phyloP scores from a whole-genome alignment of 2,329 filamentous ascomycete species.

The Fusarium avenaceum region DNA sequence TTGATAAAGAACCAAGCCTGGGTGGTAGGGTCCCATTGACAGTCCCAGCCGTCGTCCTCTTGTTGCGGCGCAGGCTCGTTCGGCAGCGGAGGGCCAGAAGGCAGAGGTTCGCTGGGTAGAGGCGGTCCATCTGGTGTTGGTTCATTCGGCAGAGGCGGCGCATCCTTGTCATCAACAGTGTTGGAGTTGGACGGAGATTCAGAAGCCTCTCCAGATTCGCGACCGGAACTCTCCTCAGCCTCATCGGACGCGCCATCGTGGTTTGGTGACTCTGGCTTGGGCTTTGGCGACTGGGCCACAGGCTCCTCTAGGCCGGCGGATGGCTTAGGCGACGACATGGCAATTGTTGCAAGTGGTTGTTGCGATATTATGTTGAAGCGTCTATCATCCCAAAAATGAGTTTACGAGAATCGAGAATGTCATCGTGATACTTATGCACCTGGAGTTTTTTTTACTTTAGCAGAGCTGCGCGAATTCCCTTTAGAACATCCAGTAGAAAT shows the following conservation, averaged over 20 bases:
- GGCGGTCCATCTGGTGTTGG: constrained; percentile 49
- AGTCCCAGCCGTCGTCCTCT: constrained; percentile 83
- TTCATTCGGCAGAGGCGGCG: constrained; percentile 57
- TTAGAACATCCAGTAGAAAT: constrained; percentile 28
- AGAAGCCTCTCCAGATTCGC: constrained; percentile 47
- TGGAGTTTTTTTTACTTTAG: constrained; percentile 54
- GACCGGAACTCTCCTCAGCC: constrained; percentile 25
- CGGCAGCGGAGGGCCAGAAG: constrained; percentile 58
- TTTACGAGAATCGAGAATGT: constrained; percentile 52
- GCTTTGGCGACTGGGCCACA: constrained; percentile 27
- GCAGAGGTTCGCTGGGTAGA: constrained; percentile 51
- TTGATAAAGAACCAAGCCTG: constrained; percentile 89
- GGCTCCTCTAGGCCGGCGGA: constrained; percentile 31
- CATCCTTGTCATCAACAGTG: constrained; percentile 37
- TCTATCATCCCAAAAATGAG: constrained; percentile 57
- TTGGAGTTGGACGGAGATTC: constrained; percentile 25
- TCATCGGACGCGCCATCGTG: constrained; percentile 34
- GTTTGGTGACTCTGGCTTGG: constrained; percentile 24
- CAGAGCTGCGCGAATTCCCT: constrained; percentile 21
- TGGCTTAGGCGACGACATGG: constrained; percentile 45
- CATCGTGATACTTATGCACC: constrained; percentile 58
- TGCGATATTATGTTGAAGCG: constrained; percentile 46
- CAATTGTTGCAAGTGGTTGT: constrained; percentile 16
- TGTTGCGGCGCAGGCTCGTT: constrained; percentile 62
- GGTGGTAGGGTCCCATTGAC: constrained; percentile 77